Conservation (phyloP, 2,329 filamentous ascomycete genomes). For the Neonectria faginata region DNA sequence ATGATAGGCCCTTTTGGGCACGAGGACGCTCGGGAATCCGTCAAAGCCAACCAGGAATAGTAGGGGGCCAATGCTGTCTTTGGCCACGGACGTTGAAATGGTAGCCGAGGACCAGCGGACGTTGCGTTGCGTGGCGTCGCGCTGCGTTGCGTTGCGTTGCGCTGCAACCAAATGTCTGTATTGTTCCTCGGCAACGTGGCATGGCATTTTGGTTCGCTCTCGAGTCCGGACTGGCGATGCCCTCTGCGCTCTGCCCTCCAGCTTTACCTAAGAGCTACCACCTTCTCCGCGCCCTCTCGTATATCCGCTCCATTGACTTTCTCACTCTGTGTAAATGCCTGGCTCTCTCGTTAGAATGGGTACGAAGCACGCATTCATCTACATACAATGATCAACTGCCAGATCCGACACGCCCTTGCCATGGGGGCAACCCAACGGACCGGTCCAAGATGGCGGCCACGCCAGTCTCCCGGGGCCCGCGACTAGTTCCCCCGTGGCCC, state of each 20-base stretch:
- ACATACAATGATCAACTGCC: not conserved
- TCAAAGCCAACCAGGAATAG: constrained; percentile 4
- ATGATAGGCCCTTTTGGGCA: constrained; percentile 16
- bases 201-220: constrained; percentile 10
- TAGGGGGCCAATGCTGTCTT: not conserved
- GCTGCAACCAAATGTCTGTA: constrained; percentile 14
- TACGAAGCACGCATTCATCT: constrained; percentile 7
- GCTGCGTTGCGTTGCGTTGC: constrained; percentile 13
- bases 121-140: constrained; percentile 16
- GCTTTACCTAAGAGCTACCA: constrained; percentile 18
- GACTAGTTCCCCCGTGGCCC: constrained; percentile 41
- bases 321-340: not conserved
- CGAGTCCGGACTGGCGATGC: constrained; percentile 2
- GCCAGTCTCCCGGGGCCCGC: constrained; percentile 33
- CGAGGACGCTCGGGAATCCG: constrained; percentile 18
- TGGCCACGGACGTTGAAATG: constrained; percentile 12
- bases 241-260: not conserved
- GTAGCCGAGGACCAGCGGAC: constrained; percentile 26
- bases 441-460: constrained; percentile 44
- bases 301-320: too few relatives aligned
- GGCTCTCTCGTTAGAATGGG: constrained; percentile 35
- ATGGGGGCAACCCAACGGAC: constrained; percentile 40
- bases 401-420: constrained; percentile 16
- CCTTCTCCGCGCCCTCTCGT: not conserved
- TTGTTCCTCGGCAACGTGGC: constrained; percentile 13